Conservation (phyloP, 768 basidiomycete genomes). For the Trametes sanguinea region DNA sequence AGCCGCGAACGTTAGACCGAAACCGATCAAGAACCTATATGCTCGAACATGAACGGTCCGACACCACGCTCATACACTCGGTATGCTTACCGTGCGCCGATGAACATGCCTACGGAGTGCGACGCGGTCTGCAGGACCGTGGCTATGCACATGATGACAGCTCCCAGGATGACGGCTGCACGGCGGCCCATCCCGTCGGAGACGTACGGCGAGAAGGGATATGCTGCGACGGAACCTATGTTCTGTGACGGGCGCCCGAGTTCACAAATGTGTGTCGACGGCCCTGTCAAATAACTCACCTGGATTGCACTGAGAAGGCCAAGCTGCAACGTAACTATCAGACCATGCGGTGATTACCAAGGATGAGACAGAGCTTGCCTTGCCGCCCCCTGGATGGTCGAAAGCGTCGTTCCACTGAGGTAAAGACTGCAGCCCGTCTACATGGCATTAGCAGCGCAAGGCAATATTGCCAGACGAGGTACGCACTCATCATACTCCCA, state of each 20-base stretch:
- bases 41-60: constrained; percentile 7
- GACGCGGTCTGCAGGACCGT: constrained; percentile 42
- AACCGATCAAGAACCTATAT: constrained; percentile 41
- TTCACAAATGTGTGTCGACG: background rate
- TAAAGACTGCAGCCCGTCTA: constrained; percentile 41
- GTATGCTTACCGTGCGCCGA: constrained; percentile 40
- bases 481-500: constrained; percentile 44
- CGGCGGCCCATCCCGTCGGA: constrained; percentile 44
- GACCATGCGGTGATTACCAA: background rate
- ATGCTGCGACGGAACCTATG: constrained; percentile 41
- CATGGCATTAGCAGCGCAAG: background rate
- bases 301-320: constrained; percentile 41
- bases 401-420: constrained; percentile 41
- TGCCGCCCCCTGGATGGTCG: constrained; percentile 32
- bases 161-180: constrained; percentile 40
- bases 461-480: background rate
- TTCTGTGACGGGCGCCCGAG: constrained; percentile 29
- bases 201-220: constrained; percentile 44
- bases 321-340: constrained; percentile 27
- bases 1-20: constrained; percentile 44
- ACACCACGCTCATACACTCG: too few species aligned
- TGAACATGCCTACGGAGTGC: constrained; percentile 46
- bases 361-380: constrained; percentile 24
- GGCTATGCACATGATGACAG: constrained; percentile 41
- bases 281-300: constrained; percentile 24